Conservation (phyloP, 129 eudicot species). For the Logfia minima region DNA sequence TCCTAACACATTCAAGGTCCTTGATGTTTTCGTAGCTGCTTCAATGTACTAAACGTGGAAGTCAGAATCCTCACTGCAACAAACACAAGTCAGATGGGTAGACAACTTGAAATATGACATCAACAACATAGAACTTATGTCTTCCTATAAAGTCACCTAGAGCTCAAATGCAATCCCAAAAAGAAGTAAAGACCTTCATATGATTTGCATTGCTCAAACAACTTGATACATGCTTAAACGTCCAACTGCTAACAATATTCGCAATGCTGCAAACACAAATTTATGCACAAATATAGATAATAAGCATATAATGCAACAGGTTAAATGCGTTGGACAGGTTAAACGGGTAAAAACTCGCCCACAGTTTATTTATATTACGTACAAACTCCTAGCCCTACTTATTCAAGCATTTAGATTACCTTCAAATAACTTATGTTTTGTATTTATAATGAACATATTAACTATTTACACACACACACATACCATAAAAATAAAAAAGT, state of each 20-base stretch:
- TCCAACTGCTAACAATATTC: conserved; percentile 85
- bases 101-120: background rate
- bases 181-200: conserved; percentile 84
- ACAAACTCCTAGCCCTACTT: too few species aligned
- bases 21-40: conserved; percentile 94
- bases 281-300: background rate
- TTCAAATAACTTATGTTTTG: too few species aligned
- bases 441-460: too few species aligned
- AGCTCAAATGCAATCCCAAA: conserved; percentile 82
- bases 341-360: background rate
- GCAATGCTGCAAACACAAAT: conserved; percentile 51
- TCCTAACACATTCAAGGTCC: conserved; percentile 83
- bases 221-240: conserved; percentile 70
- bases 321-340: background rate
- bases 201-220: conserved; percentile 84
- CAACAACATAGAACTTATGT: background rate
- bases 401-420: too few species aligned
- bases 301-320: too few species aligned
- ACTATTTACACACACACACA: too few species aligned
- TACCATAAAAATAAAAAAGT: too few species aligned
- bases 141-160: conserved; percentile 48
- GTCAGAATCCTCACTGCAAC: conserved; percentile 76
- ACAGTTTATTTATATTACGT: too few species aligned
- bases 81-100: background rate
- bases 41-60: conserved; percentile 86